Percentiles rank a stretch among this genome's conserved stretches.
phyloP scores from a whole-genome alignment of 345 rosid genomes.

The Cardiospermum halicacabum region DNA sequence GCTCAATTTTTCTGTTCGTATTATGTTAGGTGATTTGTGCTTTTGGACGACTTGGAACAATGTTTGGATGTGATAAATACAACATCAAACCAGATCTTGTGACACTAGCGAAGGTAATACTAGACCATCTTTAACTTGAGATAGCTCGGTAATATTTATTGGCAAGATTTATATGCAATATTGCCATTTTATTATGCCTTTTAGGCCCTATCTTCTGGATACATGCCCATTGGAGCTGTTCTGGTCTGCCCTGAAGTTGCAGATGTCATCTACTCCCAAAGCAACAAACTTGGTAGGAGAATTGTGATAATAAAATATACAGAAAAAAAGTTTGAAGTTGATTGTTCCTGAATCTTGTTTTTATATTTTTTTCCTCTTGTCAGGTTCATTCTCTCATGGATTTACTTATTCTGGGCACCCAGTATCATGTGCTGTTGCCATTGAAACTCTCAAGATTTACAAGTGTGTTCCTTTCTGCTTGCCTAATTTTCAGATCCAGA shows the following conservation, averaged over 20 bases:
- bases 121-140: not conserved
- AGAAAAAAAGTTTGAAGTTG: not conserved
- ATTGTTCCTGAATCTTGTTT: slow-evolving; percentile 2
- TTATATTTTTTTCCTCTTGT: slow-evolving; percentile 12
- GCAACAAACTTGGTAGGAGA: slow-evolving; percentile 83
- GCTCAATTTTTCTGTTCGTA: slow-evolving; percentile 14
- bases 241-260: slow-evolving; percentile 78
- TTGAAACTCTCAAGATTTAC: slow-evolving; percentile 72
- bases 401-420: slow-evolving; percentile 98
- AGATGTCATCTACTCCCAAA: slow-evolving; percentile 85
- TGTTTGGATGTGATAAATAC: slow-evolving; percentile 92
- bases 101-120: slow-evolving; percentile 77
- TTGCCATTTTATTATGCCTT: slow-evolving; percentile 9
- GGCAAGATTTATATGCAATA: slow-evolving; percentile 3
- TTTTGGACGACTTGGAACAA: slow-evolving; percentile 95
- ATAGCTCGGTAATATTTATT: not conserved
- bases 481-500: not conserved
- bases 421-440: slow-evolving; percentile 85
- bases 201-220: slow-evolving; percentile 91
- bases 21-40: slow-evolving; percentile 80
- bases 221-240: slow-evolving; percentile 94
- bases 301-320: not conserved
- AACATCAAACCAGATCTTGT: slow-evolving; percentile 91
- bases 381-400: slow-evolving; percentile 90
- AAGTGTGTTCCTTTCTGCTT: slow-evolving; percentile 34